Evolutionary conservation across 169 alveolate species (phyloP).

Genomic region (Eimeria tenella): DNA sequence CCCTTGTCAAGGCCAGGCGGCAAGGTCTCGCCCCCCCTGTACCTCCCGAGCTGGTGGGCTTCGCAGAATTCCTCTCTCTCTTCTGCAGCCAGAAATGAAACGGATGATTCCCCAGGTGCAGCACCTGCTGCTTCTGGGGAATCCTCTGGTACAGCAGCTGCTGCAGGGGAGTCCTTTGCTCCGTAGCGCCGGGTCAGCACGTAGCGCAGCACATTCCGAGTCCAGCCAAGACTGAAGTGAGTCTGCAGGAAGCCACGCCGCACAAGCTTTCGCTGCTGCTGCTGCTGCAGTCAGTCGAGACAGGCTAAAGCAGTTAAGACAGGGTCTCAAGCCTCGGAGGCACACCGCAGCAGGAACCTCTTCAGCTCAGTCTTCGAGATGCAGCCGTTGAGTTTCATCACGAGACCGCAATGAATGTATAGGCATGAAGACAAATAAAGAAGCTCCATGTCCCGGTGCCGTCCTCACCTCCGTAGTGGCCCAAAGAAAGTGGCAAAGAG

Average conservation of each 20-base stretch:
- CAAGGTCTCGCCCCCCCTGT: conserved; percentile 73
- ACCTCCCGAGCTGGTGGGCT: conserved; percentile 50
- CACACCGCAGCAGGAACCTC: conserved; percentile 1
- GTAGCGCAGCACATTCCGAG: conserved; percentile 68
- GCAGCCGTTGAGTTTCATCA: no score
- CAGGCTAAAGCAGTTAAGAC: no score
- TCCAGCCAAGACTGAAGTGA: conserved; percentile 62
- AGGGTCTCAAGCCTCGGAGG: neutral
- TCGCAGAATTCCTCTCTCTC: conserved; percentile 64
- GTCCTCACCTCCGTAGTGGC: conserved; percentile 74
- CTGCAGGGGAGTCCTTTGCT: conserved; percentile 25
- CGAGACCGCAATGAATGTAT: no score
- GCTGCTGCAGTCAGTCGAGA: no score
- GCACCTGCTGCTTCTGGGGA: neutral
- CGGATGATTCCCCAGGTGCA: neutral
- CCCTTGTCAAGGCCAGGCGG: neutral
- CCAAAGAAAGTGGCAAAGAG: conserved; percentile 75
- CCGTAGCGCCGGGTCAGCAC: conserved; percentile 70
- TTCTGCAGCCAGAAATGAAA: neutral
- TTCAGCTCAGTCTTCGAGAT: no score
- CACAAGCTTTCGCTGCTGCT: no score
- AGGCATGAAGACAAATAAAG: no score
- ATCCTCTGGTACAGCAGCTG: conserved; percentile 11
- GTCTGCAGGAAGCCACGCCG: conserved; percentile 32
- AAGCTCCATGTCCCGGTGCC: neutral